Evolutionary conservation across 148 eudicot species (phyloP), one percentile per base, ranked within the genome.

Genomic region (Silene conica): DNA sequence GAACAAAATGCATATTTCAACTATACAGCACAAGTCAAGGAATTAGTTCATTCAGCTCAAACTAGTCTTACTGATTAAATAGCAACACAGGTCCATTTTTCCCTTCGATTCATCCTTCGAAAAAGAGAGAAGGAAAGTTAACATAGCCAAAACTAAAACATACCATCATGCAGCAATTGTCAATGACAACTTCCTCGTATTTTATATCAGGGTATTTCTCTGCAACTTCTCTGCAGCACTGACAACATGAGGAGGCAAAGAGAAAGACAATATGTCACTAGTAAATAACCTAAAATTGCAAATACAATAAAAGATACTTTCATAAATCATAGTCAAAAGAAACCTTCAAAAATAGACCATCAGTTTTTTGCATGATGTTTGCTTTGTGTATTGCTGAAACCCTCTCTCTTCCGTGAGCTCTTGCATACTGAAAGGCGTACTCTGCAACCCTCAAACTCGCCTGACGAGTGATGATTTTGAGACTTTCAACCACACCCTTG

Each of bases 161-260:
- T 89, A 95, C 98, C 98, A 95, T 95, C 98, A 95, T 95, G 76
- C 97, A 92, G 83, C 90, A 86, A 80, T 95, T 95, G 82, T 95
- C 98, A 75, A 95, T 95, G 67, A 95, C 90, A 72, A 95, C 98
- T 85, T 95, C 98, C 85, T 95, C 98, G 57, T 95, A 95, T 75
- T 55, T 80, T 10, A 95, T 87, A 70, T 95, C 98, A 43, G 98
- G 98, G 80, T 95, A 92, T 87, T 95, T 95, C 83, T 88, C 97
- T 73, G 98, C 97, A 69, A 95, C 98, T 83, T 95, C 98, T 28
- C 97, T 94, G 83, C 98, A 95, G 73, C 98, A 95, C 98, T 95
- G 91, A 71, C 75, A 72, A 41, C 66, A 75, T 45, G 48, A 15
- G 15, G 22, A 1, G 18, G 28, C 43, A 38, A 38, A 46, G 28